phyloP scores from a whole-genome alignment of 1,139 yeast genomes.

The Blastobotrys raffinosifermentans region DNA sequence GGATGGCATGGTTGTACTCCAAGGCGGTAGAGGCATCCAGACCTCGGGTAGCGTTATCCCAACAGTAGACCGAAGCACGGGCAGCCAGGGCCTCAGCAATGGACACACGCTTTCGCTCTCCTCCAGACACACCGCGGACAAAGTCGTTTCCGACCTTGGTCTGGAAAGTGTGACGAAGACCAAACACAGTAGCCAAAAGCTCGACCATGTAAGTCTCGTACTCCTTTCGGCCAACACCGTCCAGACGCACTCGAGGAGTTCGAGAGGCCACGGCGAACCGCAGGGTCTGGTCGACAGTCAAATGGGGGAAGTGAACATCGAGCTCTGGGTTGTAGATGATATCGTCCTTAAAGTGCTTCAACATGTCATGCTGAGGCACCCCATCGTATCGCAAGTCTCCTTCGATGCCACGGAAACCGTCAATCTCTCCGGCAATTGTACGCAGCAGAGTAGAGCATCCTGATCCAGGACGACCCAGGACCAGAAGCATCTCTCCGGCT shows the following conservation, averaged over 20 bases:
- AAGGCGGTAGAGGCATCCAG: constrained; percentile 69
- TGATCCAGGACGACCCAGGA: constrained; percentile 63
- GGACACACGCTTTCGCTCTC: constrained; percentile 59
- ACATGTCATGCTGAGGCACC: constrained; percentile 44
- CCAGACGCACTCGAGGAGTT: constrained; percentile 52
- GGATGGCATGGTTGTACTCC: constrained; percentile 58
- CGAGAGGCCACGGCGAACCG: constrained; percentile 55
- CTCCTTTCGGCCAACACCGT: constrained; percentile 43
- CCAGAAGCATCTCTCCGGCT: constrained; percentile 58
- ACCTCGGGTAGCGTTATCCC: constrained; percentile 82
- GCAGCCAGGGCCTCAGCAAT: constrained; percentile 58
- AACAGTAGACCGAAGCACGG: constrained; percentile 53
- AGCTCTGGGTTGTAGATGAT: constrained; percentile 55
- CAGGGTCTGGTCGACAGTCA: constrained; percentile 58
- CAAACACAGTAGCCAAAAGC: constrained; percentile 51
- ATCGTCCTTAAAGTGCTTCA: constrained; percentile 44
- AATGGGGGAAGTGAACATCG: constrained; percentile 58
- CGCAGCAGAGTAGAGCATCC: constrained; percentile 58
- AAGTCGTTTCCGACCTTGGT: constrained; percentile 59
- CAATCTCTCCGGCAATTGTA: constrained; percentile 48
- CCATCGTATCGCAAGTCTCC: constrained; percentile 50
- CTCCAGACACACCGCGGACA: constrained; percentile 61
- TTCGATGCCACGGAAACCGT: constrained; percentile 36
- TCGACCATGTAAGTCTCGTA: constrained; percentile 46
- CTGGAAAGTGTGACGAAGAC: constrained; percentile 49